Evolutionary conservation across 2,329 filamentous ascomycete species (phyloP).

Genomic region (Neofusicoccum ribis): DNA sequence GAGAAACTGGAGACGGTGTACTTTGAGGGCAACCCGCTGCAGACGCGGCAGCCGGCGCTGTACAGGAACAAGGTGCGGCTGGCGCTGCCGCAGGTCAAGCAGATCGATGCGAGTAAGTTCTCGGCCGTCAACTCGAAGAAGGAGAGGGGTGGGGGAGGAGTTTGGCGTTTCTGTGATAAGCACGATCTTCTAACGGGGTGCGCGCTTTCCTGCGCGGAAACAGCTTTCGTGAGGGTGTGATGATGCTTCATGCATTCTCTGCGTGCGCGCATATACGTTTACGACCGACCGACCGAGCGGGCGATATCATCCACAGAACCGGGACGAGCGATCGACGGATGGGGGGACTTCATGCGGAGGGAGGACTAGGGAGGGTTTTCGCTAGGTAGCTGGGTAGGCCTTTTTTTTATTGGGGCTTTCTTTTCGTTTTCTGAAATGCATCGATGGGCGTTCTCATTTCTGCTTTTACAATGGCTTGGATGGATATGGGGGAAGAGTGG

Average conservation of each 20-base stretch:
- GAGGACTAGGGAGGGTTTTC: not conserved
- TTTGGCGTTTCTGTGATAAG: not conserved
- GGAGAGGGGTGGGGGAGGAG: not conserved
- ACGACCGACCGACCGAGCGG: not conserved
- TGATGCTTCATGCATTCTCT: not conserved
- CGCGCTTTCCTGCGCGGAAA: not conserved
- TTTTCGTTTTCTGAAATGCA: not conserved
- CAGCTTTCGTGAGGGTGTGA: slow-evolving; percentile 18
- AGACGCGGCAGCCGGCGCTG: slow-evolving; percentile 73
- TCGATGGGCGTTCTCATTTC: not conserved
- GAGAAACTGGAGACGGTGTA: slow-evolving; percentile 84
- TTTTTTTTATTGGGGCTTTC: not conserved
- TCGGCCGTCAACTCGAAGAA: not conserved
- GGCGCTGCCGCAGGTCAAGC: slow-evolving; percentile 80
- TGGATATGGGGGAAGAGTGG: not conserved
- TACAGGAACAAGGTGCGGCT: slow-evolving; percentile 93
- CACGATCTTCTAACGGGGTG: not conserved
- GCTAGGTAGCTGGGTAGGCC: not conserved
- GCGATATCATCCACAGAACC: not conserved
- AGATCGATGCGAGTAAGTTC: slow-evolving; percentile 78
- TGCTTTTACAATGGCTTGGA: not conserved
- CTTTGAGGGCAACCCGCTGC: slow-evolving; percentile 91
- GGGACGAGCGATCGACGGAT: not conserved
- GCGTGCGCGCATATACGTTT: not conserved
- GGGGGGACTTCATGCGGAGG: not conserved